Evolutionary conservation across 2,329 filamentous ascomycete species (phyloP), one percentile per base, ranked within the genome.

Genomic region (Aspergillus thermomutatus): DNA sequence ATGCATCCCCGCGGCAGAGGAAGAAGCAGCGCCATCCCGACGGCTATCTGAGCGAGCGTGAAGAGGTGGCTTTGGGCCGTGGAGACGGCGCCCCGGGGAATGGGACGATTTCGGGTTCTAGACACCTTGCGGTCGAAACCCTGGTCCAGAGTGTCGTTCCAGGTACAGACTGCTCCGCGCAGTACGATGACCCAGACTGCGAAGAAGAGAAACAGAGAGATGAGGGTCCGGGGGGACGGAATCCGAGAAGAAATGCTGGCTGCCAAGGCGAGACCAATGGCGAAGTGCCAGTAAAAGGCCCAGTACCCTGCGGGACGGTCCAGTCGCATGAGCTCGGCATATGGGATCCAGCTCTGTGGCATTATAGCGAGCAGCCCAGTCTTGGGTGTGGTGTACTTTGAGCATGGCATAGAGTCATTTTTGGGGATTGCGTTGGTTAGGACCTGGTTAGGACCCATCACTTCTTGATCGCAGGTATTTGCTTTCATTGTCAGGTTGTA

Each of bases 141-240:
- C 54, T 90, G 85, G 73, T 96, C 92, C 89, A 91, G 92, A 51
- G 95, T 84, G 71, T 96, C 92, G 71, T 96, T 96, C 76, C 95
- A 91, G 19, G 89, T 89, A 73, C 92, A 96, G 52, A 91, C 91
- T 21, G 91, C 90, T 50, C 92, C 89, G 59, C 92, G 88, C 89
- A 96, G 94, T 63, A 96, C 83, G 47, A 95, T 72, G 3, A 90
- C 89, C 51, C 91, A 91, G 1, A 85, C 80, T 66, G 89, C 83
- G 76, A 95, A 94, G 11, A 86, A 79, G 4, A 79, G 69, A 11
- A 0, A 88, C 85, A 1, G 84, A 70, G 2, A 4, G 3, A 34
- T 17, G 25, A 19, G 50, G 17, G 86, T 76, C 64, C 87, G 81
- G 0, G 89, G 88, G 1, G 73, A 71, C 2, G 83, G 79, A 66